phyloP scores from a whole-genome alignment of 768 basidiomycete species.

The Leucosporidium scottii region DNA sequence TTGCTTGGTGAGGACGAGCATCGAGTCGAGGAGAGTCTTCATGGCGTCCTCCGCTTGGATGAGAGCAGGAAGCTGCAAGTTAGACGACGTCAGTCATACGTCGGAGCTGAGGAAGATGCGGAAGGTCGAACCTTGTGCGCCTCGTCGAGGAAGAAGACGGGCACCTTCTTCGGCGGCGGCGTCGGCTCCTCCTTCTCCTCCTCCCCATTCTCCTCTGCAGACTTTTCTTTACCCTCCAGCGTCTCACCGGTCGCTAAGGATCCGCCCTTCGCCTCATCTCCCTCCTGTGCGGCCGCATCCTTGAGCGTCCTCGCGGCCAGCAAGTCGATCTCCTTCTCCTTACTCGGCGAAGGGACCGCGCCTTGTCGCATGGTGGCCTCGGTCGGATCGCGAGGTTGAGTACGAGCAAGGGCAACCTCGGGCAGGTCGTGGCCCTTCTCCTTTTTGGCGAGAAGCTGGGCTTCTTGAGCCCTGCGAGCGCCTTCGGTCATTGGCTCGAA shows the following conservation, averaged over 20 bases:
- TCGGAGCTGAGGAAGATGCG: conserved; percentile 12
- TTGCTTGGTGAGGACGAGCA: conserved; percentile 80
- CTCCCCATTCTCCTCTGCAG: conserved; percentile 34
- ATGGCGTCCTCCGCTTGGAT: conserved; percentile 72
- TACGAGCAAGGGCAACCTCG: not conserved
- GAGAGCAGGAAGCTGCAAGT: conserved; percentile 51
- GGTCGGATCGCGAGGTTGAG: conserved; percentile 10
- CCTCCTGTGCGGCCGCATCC: not conserved
- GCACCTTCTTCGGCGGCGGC: conserved; percentile 57
- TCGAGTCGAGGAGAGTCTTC: conserved; percentile 76
- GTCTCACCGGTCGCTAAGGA: not conserved
- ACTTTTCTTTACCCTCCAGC: not conserved
- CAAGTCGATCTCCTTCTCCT: not conserved
- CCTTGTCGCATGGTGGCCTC: conserved; percentile 9
- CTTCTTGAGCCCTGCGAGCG: not conserved
- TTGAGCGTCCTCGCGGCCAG: conserved; percentile 16
- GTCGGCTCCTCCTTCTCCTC: conserved; percentile 43
- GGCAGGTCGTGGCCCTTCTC: not conserved
- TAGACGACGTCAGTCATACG: not conserved
- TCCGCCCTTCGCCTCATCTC: not conserved
- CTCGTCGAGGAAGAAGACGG: conserved; percentile 77
- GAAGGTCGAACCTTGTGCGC: conserved; percentile 60
- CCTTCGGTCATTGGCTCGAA: conserved; percentile 48
- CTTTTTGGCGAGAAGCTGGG: not conserved
- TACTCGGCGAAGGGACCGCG: not conserved